Evolutionary conservation across 2,329 filamentous ascomycete species (phyloP), one percentile per base, ranked within the genome.

Genomic region (Pyrenochaeta sp.): DNA sequence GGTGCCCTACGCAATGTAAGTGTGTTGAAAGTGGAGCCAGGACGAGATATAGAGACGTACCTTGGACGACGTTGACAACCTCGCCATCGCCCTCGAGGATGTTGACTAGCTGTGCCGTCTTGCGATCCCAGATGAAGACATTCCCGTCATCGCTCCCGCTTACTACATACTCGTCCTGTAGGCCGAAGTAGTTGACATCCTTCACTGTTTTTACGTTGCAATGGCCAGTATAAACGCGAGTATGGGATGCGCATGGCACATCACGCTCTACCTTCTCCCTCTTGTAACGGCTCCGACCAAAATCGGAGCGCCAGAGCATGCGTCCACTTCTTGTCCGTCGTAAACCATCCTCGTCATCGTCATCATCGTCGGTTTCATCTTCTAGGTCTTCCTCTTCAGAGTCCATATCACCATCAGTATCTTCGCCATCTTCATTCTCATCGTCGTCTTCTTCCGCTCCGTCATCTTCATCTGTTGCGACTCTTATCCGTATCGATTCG

Each of bases 181-280:
- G 75, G 0, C 88, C 88, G 61, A 87, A 90, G 75, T 85, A 90
- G 59, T 90, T 90, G 58, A 90, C 86, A 67, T 90, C 88, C 66
- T 90, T 90, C 65, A 90, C 87, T 0, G 87, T 90, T 62, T 86
- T 83, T 51, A 88, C 82, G 63, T 90, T 90, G 77, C 88, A 90
- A 71, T 90, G 88, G 2, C 88, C 88, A 2, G 80, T 79, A 69
- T 89, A 90, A 22, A 81, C 74, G 39, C 83, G 83, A 2, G 83
- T 86, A 62, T 88, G 85, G 1, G 84, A 77, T 19, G 79, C 81
- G 66, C 85, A 87, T 13, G 85, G 84, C 5, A 86, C 81, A 50
- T 86, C 73, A 0, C 75, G 68, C 59, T 88, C 85, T 15, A 89
- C 84, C 19, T 80, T 78, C 50, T 83, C 79, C 51, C 84, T 80